Conservation (phyloP, 2,329 filamentous ascomycete species). For the Fusarium hainanense region DNA sequence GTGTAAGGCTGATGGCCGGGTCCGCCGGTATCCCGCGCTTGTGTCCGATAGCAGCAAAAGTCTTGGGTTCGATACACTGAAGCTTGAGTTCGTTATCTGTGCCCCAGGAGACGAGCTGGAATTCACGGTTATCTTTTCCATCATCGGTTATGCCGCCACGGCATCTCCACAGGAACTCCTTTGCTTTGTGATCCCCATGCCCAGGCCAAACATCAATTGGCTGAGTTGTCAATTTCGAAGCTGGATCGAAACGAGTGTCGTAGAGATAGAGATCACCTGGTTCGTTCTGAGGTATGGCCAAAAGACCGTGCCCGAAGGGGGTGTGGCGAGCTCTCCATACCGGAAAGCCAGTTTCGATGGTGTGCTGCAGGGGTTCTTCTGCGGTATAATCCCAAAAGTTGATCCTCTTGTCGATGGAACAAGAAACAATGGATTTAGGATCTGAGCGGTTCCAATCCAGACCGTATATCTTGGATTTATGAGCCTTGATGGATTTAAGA, state of each 20-base stretch:
- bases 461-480: slow-evolving; percentile 94
- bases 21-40: slow-evolving; percentile 73
- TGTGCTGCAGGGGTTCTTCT: slow-evolving; percentile 74
- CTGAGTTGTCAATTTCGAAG: slow-evolving; percentile 58
- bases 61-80: slow-evolving; percentile 74
- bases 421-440: slow-evolving; percentile 80
- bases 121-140: slow-evolving; percentile 84
- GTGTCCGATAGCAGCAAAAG: slow-evolving; percentile 77
- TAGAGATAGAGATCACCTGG: slow-evolving; percentile 89
- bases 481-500: slow-evolving; percentile 85
- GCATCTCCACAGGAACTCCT: slow-evolving; percentile 90
- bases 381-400: slow-evolving; percentile 88
- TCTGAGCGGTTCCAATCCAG: slow-evolving; percentile 91
- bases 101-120: slow-evolving; percentile 93
- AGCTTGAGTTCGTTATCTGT: slow-evolving; percentile 85
- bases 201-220: slow-evolving; percentile 70
- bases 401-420: slow-evolving; percentile 90
- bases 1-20: slow-evolving; percentile 76
- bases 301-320: slow-evolving; percentile 84
- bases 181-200: slow-evolving; percentile 76
- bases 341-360: slow-evolving; percentile 85
- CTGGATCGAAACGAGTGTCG: slow-evolving; percentile 67
- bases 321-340: slow-evolving; percentile 93
- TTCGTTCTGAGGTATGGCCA: slow-evolving; percentile 92
- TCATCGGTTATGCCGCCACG: slow-evolving; percentile 75